Percentiles rank a stretch among this genome's conserved stretches.
Conservation (phyloP, 1,139 yeast genomes). For the Hyphopichia burtonii region DNA sequence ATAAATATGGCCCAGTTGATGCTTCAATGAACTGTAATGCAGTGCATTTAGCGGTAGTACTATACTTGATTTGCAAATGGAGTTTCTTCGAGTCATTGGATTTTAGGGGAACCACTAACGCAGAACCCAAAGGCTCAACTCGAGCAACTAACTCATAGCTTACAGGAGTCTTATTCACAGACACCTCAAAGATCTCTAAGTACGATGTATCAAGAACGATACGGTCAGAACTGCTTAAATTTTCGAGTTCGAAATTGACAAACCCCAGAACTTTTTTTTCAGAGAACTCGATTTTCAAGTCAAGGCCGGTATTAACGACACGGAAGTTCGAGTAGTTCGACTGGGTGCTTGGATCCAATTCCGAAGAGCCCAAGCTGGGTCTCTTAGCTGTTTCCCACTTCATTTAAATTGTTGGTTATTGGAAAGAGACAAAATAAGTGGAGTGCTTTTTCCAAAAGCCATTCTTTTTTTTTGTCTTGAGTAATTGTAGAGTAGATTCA, state of each 20-base stretch:
- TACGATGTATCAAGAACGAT: slow-evolving; percentile 33
- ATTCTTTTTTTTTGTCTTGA: no score
- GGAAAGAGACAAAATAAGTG: neutral
- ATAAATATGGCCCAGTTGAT: slow-evolving; percentile 67
- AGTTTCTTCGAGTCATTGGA: slow-evolving; percentile 17
- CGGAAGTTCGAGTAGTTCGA: slow-evolving; percentile 65
- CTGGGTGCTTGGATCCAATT: slow-evolving; percentile 65
- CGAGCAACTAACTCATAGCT: slow-evolving; percentile 40
- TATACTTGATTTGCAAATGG: slow-evolving; percentile 47
- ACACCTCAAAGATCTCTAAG: slow-evolving; percentile 21
- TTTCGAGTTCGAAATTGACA: slow-evolving; percentile 22
- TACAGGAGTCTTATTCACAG: slow-evolving; percentile 19
- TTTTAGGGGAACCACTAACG: slow-evolving; percentile 41
- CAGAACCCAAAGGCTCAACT: slow-evolving; percentile 66
- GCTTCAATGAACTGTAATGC: slow-evolving; percentile 94
- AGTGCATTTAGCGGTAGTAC: slow-evolving; percentile 74
- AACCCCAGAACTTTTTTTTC: slow-evolving; percentile 25
- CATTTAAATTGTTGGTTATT: neutral
- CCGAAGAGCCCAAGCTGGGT: neutral
- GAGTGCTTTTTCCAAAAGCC: no score
- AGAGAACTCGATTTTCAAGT: slow-evolving; percentile 29
- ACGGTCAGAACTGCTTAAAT: slow-evolving; percentile 7
- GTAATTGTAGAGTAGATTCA: no score
- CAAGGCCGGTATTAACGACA: slow-evolving; percentile 34
- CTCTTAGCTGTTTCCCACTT: slow-evolving; percentile 1